A percentile compares a stretch with the other conserved stretches of the same genome.
Conservation (phyloP, 352 stramenopile genomes). For the Phytophthora capsici region DNA sequence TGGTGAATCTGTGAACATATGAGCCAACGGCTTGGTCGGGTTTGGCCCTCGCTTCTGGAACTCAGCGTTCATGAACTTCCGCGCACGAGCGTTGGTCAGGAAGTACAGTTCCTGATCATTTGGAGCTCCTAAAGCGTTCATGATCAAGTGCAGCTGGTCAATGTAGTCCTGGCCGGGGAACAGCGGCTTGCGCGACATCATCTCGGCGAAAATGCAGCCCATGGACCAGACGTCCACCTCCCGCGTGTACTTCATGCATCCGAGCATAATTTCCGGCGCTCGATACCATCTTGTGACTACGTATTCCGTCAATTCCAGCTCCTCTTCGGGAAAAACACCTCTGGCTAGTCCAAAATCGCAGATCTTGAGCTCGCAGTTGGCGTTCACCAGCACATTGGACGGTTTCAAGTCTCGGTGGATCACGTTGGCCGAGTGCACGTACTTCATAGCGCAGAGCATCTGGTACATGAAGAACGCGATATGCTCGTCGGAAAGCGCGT, state of each 20-base stretch:
- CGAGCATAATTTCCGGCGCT: slow-evolving; percentile 84
- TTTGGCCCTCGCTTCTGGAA: slow-evolving; percentile 74
- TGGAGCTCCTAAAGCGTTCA: slow-evolving; percentile 95
- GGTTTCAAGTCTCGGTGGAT: slow-evolving; percentile 98
- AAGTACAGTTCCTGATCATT: slow-evolving; percentile 96
- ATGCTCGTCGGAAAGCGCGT: slow-evolving; percentile 86
- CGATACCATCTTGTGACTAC: slow-evolving; percentile 94
- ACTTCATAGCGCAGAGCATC: slow-evolving; percentile 92
- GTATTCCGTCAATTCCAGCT: slow-evolving; percentile 83
- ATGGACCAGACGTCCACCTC: slow-evolving; percentile 96
- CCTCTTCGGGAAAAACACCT: slow-evolving; percentile 84
- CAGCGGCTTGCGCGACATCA: slow-evolving; percentile 97
- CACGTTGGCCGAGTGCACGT: slow-evolving; percentile 94
- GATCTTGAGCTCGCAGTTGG: slow-evolving; percentile 92
- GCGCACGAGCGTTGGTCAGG: slow-evolving; percentile 91
- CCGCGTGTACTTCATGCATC: slow-evolving; percentile 88
- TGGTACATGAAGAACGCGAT: slow-evolving; percentile 93
- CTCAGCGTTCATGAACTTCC: slow-evolving; percentile 89
- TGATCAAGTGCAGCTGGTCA: slow-evolving; percentile 97
- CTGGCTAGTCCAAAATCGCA: slow-evolving; percentile 89
- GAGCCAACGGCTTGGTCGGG: slow-evolving; percentile 66
- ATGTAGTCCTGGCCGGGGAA: slow-evolving; percentile 97
- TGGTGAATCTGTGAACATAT: slow-evolving; percentile 77
- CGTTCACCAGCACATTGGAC: slow-evolving; percentile 97
- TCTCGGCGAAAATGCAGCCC: slow-evolving; percentile 99